These are phyloP conservation scores for Mycena sp. DNA, from an alignment of 1,284 basidiomycete genomes.

Conservation along the genomic window DNA sequence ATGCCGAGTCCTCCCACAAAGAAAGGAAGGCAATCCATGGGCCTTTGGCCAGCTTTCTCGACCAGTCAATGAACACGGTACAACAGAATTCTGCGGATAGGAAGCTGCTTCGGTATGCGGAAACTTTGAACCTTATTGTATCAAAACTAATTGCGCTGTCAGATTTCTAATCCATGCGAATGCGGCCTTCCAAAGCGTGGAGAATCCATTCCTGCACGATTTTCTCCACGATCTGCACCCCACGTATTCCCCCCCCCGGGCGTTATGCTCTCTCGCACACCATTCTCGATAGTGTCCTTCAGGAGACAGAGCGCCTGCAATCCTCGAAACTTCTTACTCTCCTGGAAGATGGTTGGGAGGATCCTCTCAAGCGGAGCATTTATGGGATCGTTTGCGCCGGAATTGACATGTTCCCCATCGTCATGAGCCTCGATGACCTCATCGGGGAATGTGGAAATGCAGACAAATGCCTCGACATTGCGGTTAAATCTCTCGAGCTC, in stretches of 20 bases:
- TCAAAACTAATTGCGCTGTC: neutral
- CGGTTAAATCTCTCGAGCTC: too few relatives aligned
- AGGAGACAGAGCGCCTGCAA: neutral
- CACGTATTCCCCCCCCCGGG: neutral
- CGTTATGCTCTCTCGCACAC: neutral
- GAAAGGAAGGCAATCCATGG: conserved; percentile 1
- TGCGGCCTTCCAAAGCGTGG: neutral
- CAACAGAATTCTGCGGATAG: conserved; percentile 6
- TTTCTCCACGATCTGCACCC: conserved; percentile 7
- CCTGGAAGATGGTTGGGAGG: conserved; percentile 4
- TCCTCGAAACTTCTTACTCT: neutral
- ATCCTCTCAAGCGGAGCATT: neutral
- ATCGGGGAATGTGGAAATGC: too few relatives aligned
- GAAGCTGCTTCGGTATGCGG: conserved; percentile 9
- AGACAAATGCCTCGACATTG: too few relatives aligned
- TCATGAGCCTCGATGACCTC: conserved; percentile 1
- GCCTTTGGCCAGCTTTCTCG: neutral
- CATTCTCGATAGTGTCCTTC: neutral
- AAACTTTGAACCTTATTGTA: neutral
- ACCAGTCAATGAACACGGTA: neutral
- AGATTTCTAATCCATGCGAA: conserved; percentile 17
- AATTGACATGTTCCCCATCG: neutral
- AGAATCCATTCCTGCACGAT: neutral
- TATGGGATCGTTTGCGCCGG: neutral
- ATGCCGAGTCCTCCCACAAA: neutral